A percentile compares a stretch with the other conserved stretches of the same genome.
Evolutionary conservation across 331 rosid species (phyloP).

Genomic region (Acacia pycnantha): DNA sequence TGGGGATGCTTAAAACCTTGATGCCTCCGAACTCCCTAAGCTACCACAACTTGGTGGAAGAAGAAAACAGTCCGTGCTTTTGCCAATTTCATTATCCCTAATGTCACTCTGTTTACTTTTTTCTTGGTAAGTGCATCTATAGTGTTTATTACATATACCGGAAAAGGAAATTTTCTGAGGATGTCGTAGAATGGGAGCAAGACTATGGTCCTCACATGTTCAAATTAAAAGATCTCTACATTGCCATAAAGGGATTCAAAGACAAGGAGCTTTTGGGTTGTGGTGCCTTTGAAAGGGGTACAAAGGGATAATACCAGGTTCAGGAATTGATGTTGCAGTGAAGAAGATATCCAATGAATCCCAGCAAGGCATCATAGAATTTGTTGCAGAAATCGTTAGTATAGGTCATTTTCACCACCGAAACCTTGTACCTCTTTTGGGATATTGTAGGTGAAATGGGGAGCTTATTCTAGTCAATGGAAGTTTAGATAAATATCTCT

Average conservation of each 20-base stretch:
- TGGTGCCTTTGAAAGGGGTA: constrained; percentile 47
- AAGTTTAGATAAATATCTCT: too few species aligned
- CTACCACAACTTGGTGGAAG: constrained; percentile 25
- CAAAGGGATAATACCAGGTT: constrained; percentile 36
- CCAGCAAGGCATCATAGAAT: too few species aligned
- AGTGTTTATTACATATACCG: constrained; percentile 10
- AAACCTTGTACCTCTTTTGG: too few species aligned
- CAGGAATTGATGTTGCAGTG: neutral
- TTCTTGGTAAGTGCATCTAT: constrained; percentile 13
- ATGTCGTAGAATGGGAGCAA: constrained; percentile 46
- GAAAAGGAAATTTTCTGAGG: constrained; percentile 32
- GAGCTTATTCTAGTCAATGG: too few species aligned
- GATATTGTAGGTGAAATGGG: too few species aligned
- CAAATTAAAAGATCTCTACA: constrained; percentile 33
- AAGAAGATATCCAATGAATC: too few species aligned
- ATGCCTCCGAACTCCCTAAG: constrained; percentile 24
- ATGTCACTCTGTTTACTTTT: neutral
- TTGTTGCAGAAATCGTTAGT: too few species aligned
- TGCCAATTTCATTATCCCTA: constrained; percentile 25
- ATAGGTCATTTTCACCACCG: too few species aligned
- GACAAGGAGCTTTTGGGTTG: constrained; percentile 32
- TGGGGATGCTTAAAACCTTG: too few species aligned
- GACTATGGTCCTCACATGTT: constrained; percentile 44
- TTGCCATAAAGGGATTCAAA: constrained; percentile 45
- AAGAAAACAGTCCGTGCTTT: neutral